These are phyloP conservation scores for Cicer cuneatum DNA, from an alignment of 306 rosid species.

Conservation along the genomic window DNA sequence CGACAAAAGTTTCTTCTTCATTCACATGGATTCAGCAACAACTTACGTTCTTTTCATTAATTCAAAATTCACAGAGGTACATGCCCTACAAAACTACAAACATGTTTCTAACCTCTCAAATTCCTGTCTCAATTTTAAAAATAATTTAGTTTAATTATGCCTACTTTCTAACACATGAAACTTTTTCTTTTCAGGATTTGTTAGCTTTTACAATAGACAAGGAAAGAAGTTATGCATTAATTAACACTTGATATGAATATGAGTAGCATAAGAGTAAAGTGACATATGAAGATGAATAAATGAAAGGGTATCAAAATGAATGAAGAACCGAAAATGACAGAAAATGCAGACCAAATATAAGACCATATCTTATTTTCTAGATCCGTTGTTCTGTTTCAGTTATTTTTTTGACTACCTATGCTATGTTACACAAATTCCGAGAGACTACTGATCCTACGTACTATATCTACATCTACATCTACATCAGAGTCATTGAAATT, in stretches of 20 bases:
- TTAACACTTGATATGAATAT: slow-evolving; percentile 29
- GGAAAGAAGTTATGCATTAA: background rate
- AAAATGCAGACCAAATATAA: slow-evolving; percentile 61
- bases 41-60: slow-evolving; percentile 69
- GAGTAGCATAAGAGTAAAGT: slow-evolving; percentile 51
- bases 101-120: slow-evolving; percentile 63
- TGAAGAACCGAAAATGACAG: slow-evolving; percentile 63
- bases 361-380: slow-evolving; percentile 64
- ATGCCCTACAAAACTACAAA: slow-evolving; percentile 51
- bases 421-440: slow-evolving; percentile 61
- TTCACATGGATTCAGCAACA: slow-evolving; percentile 68
- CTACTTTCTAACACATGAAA: background rate
- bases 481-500: slow-evolving; percentile 33
- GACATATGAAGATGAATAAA: slow-evolving; percentile 51
- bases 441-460: slow-evolving; percentile 36
- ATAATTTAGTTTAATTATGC: background rate
- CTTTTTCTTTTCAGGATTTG: slow-evolving; percentile 24
- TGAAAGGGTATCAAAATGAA: slow-evolving; percentile 35
- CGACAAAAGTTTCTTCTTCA: slow-evolving; percentile 75
- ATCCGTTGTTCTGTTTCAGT: slow-evolving; percentile 61
- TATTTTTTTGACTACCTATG: slow-evolving; percentile 44
- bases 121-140: slow-evolving; percentile 37
- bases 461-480: background rate
- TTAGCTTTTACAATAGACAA: slow-evolving; percentile 45
- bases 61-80: slow-evolving; percentile 39